Conservation (phyloP, 345 rosid species). For the Corymbia maculata region DNA sequence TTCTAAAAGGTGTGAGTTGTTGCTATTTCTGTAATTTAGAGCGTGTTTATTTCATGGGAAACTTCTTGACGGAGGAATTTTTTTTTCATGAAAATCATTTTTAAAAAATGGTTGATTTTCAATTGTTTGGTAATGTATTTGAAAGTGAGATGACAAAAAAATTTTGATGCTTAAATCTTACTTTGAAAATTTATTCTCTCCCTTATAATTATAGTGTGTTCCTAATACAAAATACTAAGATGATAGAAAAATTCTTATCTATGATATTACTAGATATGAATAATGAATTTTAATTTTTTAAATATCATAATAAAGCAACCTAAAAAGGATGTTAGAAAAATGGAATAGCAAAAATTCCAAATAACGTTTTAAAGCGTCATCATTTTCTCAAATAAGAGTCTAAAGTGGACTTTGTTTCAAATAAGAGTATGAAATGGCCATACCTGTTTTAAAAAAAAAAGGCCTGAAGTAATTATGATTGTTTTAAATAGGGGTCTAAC, state of each 20-base stretch:
- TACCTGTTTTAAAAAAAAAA: too few species aligned
- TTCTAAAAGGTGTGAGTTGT: not conserved
- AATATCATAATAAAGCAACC: not conserved
- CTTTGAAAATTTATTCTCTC: not conserved
- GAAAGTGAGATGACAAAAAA: not conserved
- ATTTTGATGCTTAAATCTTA: not conserved
- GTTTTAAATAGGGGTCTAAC: too few species aligned
- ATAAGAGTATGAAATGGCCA: too few species aligned
- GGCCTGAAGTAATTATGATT: too few species aligned
- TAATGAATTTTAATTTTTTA: not conserved
- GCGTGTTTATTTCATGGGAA: not conserved
- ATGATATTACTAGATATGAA: not conserved
- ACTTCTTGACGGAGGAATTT: fast-evolving
- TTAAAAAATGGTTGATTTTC: not conserved
- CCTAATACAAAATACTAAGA: not conserved
- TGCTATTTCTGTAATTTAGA: not conserved
- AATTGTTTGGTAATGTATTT: not conserved
- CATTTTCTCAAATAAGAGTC: too few species aligned
- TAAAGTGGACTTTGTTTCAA: too few species aligned
- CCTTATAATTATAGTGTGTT: not conserved
- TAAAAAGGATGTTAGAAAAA: not conserved
- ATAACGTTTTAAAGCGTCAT: too few species aligned
- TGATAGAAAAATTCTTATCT: not conserved
- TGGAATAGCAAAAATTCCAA: too few species aligned
- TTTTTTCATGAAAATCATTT: not conserved